phyloP scores from a whole-genome alignment of 208 protist species.

The Trypanosoma brucei region DNA sequence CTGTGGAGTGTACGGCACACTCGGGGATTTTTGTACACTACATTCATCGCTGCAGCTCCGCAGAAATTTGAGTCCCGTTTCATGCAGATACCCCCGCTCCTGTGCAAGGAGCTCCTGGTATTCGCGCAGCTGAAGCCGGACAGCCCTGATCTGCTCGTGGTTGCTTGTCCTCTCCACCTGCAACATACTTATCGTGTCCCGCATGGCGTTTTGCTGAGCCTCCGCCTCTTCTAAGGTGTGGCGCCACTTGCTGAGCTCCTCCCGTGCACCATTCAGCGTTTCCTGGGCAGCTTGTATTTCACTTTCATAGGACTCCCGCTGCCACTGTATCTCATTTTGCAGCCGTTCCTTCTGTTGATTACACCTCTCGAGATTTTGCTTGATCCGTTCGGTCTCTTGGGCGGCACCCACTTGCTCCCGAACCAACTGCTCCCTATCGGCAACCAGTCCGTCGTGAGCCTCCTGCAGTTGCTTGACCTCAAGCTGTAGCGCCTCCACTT shows the following conservation, averaged over 20 bases:
- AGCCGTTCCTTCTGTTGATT: constrained; percentile 58
- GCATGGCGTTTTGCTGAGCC: constrained; percentile 31
- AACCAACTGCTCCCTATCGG: constrained; percentile 30
- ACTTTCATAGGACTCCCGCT: constrained; percentile 29
- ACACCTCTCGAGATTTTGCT: constrained; percentile 31
- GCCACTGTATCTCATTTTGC: constrained; percentile 34
- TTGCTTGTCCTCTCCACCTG: constrained; percentile 16
- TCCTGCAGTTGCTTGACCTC: constrained; percentile 29
- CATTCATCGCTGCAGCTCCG: too few species aligned
- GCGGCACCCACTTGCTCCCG: constrained; percentile 10
- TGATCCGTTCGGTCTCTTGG: constrained; percentile 30
- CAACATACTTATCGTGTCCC: constrained; percentile 26
- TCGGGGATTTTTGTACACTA: too few species aligned
- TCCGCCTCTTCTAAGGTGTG: constrained; percentile 45
- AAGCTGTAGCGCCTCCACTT: constrained; percentile 24
- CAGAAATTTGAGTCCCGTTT: neutral
- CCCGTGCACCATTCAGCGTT: constrained; percentile 38
- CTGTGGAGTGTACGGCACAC: too few species aligned
- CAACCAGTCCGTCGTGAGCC: constrained; percentile 12
- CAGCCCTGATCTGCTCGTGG: constrained; percentile 16
- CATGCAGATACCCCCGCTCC: neutral
- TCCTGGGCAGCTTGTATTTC: constrained; percentile 25
- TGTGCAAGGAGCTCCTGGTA: constrained; percentile 15
- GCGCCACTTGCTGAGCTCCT: constrained; percentile 47
- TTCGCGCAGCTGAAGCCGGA: constrained; percentile 10